Conservation (phyloP, 257 asterid genomes). For the Jacaranda copaia region DNA sequence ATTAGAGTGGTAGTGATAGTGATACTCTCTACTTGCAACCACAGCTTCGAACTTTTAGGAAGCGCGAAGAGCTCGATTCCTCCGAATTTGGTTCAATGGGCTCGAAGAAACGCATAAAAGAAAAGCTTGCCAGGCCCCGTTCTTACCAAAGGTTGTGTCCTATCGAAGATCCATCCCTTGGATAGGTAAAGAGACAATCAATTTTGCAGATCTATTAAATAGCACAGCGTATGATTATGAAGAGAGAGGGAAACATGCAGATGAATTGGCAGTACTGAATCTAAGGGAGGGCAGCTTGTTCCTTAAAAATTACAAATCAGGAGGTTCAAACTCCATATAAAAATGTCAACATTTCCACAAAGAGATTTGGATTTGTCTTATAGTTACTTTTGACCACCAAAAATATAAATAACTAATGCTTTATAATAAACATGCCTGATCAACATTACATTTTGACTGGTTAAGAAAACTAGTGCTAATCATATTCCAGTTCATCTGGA, state of each 20-base stretch:
- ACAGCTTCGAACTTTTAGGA: too few relatives aligned
- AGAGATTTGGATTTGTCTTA: not conserved
- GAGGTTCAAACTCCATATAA: not conserved
- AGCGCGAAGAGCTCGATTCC: too few relatives aligned
- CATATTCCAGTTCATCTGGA: conserved; percentile 96
- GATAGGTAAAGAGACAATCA: too few relatives aligned
- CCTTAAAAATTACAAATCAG: not conserved
- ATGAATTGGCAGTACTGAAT: not conserved
- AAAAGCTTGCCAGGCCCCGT: too few relatives aligned
- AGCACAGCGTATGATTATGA: not conserved
- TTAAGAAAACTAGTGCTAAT: conserved; percentile 47
- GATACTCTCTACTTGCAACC: too few relatives aligned
- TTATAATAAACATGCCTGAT: conserved; percentile 24
- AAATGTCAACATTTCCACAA: not conserved
- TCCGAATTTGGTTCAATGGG: too few relatives aligned
- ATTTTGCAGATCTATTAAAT: too few relatives aligned
- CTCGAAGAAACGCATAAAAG: too few relatives aligned
- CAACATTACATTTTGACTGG: conserved; percentile 9
- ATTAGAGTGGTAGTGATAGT: too few relatives aligned
- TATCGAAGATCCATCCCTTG: too few relatives aligned
- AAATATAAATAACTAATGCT: conserved; percentile 3
- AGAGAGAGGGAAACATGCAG: not conserved
- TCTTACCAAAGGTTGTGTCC: too few relatives aligned
- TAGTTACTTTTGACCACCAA: not conserved
- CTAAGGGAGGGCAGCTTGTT: not conserved